Evolutionary conservation across 2,329 filamentous ascomycete species (phyloP).

Genomic region (Davidsoniella eucalypti): DNA sequence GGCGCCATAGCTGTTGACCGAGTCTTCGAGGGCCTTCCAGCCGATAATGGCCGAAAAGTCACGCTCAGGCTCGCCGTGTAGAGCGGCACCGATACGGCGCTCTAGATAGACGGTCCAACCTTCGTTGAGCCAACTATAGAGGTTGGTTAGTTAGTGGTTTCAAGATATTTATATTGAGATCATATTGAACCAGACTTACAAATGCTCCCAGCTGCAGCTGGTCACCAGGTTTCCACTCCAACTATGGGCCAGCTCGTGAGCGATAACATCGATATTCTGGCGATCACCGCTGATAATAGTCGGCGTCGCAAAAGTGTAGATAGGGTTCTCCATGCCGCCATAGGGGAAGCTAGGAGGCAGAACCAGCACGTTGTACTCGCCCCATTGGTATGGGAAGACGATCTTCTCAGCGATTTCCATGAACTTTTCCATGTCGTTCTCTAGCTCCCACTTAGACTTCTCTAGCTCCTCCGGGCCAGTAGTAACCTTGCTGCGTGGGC

Average conservation of each 20-base stretch:
- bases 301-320: slow-evolving; percentile 89
- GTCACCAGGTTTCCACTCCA: slow-evolving; percentile 84
- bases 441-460: slow-evolving; percentile 79
- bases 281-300: slow-evolving; percentile 82
- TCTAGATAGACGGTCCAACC: slow-evolving; percentile 96
- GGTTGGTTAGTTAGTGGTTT: not conserved
- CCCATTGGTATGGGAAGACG: slow-evolving; percentile 84
- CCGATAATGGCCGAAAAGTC: slow-evolving; percentile 94
- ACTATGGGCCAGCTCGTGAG: slow-evolving; percentile 60
- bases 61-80: slow-evolving; percentile 72
- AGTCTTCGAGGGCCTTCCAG: slow-evolving; percentile 77
- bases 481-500: slow-evolving; percentile 67
- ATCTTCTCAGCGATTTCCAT: slow-evolving; percentile 68
- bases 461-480: slow-evolving; percentile 77
- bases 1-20: slow-evolving; percentile 59
- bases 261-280: slow-evolving; percentile 91
- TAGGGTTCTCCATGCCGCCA: slow-evolving; percentile 80
- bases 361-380: slow-evolving; percentile 84
- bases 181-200: slow-evolving; percentile 26
- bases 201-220: slow-evolving; percentile 69
- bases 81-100: slow-evolving; percentile 57
- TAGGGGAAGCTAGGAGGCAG: slow-evolving; percentile 83
- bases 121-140: slow-evolving; percentile 45
- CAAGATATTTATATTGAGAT: not conserved
- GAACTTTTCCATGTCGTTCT: slow-evolving; percentile 81